Conservation (phyloP, 176 grass and related monocot genomes). For the Typha latifolia region DNA sequence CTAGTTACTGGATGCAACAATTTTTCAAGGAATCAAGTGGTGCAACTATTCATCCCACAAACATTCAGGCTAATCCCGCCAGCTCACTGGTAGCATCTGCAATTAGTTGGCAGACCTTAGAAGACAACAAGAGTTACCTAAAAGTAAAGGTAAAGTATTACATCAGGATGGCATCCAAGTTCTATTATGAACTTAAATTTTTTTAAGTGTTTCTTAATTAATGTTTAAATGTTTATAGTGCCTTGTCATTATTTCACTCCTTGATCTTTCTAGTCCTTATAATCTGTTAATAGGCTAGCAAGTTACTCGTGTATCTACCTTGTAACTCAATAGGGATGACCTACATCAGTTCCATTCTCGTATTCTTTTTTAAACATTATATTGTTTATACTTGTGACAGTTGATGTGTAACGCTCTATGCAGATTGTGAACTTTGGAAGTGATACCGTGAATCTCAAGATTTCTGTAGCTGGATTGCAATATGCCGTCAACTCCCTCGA, state of each 20-base stretch:
- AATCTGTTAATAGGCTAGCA: too few relatives aligned
- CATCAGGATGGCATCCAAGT: not conserved
- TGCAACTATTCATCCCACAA: constrained; percentile 42
- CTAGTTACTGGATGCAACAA: constrained; percentile 83
- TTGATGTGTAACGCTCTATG: not conserved
- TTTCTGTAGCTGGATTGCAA: constrained; percentile 52
- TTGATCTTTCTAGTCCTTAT: too few relatives aligned
- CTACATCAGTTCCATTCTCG: not conserved
- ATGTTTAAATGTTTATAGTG: too few relatives aligned
- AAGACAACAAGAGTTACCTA: constrained; percentile 30
- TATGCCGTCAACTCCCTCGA: constrained; percentile 15
- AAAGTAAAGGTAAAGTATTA: constrained; percentile 56
- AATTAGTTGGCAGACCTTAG: constrained; percentile 61
- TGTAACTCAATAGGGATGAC: too few relatives aligned
- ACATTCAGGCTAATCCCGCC: constrained; percentile 47
- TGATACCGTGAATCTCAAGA: constrained; percentile 38
- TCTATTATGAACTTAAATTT: not conserved
- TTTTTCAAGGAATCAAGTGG: constrained; percentile 72
- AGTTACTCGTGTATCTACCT: too few relatives aligned
- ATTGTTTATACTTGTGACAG: not conserved
- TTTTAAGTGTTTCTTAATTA: too few relatives aligned
- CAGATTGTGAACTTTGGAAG: constrained; percentile 81
- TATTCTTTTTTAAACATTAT: not conserved
- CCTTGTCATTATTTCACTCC: too few relatives aligned
- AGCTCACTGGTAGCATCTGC: constrained; percentile 50